Evolutionary conservation across 2,329 filamentous ascomycete genomes (phyloP).

Genomic region (Parascedosporium putredinis): DNA sequence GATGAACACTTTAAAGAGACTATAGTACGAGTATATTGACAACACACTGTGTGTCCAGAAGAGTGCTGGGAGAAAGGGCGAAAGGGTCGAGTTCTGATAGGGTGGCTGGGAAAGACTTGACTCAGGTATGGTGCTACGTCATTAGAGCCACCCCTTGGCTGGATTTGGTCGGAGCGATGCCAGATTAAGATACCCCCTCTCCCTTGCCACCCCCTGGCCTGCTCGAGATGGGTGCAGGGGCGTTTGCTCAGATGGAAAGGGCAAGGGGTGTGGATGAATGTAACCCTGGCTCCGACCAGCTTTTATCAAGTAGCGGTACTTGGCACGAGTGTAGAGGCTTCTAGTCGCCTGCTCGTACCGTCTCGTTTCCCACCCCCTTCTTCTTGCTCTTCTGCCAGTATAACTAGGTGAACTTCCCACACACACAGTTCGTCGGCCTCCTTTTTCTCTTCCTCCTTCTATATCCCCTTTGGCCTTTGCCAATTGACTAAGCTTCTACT

Average conservation of each 20-base stretch:
- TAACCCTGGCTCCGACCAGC: background rate
- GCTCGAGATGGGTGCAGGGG: background rate
- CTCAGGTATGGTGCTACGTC: background rate
- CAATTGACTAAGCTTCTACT: constrained; percentile 3
- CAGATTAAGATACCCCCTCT: background rate
- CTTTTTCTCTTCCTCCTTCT: background rate
- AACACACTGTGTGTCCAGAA: background rate
- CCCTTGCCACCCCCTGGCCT: constrained; percentile 1
- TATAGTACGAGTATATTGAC: background rate
- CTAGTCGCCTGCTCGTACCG: background rate
- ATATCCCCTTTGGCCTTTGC: constrained; percentile 5
- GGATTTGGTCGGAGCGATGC: background rate
- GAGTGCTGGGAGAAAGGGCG: background rate
- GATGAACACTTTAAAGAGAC: no score
- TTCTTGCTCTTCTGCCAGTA: background rate
- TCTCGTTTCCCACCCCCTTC: background rate
- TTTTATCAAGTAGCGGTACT: background rate
- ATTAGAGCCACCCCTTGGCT: background rate
- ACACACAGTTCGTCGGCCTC: background rate
- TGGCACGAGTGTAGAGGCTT: background rate
- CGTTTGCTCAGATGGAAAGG: constrained; percentile 1
- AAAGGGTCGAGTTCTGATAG: background rate
- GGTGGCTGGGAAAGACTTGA: constrained; percentile 1
- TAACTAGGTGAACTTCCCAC: background rate
- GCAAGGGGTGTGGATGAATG: constrained; percentile 1